Percentiles rank a stretch among this genome's conserved stretches.
Evolutionary conservation across 2,329 filamentous ascomycete genomes (phyloP).

Genomic region (Claviceps pazoutovae): DNA sequence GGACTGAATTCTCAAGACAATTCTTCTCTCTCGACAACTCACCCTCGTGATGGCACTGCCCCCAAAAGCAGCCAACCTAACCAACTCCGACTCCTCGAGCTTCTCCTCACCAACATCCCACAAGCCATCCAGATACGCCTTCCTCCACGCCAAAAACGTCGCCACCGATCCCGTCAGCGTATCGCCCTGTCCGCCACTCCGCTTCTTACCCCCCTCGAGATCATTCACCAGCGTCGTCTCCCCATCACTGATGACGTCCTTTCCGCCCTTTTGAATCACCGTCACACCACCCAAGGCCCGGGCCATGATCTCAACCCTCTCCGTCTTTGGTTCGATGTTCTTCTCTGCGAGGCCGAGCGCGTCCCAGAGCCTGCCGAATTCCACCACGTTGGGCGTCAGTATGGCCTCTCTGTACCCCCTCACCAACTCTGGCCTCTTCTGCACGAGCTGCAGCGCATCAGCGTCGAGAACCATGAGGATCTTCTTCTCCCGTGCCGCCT

Average conservation of each 20-base stretch:
- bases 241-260: constrained; percentile 76
- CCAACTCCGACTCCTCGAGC: constrained; percentile 40
- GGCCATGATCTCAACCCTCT: constrained; percentile 51
- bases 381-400: constrained; percentile 87
- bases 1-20: too few relatives aligned
- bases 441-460: constrained; percentile 70
- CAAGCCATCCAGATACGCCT: constrained; percentile 69
- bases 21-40: constrained; percentile 15
- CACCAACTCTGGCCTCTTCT: constrained; percentile 61
- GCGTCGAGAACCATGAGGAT: constrained; percentile 85
- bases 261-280: constrained; percentile 74
- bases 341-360: constrained; percentile 48
- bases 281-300: constrained; percentile 74
- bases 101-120: constrained; percentile 48
- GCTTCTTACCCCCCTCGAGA: constrained; percentile 68
- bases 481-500: constrained; percentile 54
- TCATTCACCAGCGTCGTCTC: constrained; percentile 62
- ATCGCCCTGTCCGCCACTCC: constrained; percentile 89
- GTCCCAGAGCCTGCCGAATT: constrained; percentile 74
- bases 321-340: constrained; percentile 17
- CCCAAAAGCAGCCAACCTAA: constrained; percentile 72
- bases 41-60: constrained; percentile 78
- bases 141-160: constrained; percentile 78
- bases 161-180: constrained; percentile 82
- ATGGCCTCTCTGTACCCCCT: constrained; percentile 73